Evolutionary conservation across 176 grass and related monocot species (phyloP), one percentile per base, ranked within the genome.

Genomic region (Phragmites australis): DNA sequence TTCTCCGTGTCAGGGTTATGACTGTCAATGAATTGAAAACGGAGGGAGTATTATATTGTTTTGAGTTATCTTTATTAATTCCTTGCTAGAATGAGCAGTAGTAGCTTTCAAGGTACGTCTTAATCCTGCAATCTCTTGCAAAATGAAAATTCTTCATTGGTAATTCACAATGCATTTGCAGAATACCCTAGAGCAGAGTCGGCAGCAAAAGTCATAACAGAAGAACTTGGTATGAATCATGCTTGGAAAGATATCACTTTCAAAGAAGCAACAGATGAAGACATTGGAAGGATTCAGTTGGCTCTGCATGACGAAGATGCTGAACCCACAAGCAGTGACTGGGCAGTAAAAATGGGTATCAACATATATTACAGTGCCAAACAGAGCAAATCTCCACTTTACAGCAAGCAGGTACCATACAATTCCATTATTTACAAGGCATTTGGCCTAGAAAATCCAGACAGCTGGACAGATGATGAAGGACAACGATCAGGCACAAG

Each of bases 291-390:
- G 80, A 99, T 93, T 68, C 79, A 39, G 72, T 64, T 83, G 78
- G 96, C 86, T 76, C 78, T 99, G 52, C 75, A 90, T 65, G 96
- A 99, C 46, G 96, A 99, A 84, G 86, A 95, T 88, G 88, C 87
- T 54, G 88, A 95, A 85, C 96, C 96, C 27, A 81, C 81, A 27
- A 93, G 93, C 79, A 84, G 71, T 86, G 96, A 99, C 46, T 99
- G 96, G 96, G 84, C 96, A 25, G 96, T 99, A 55, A 99, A 95
- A 87, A 88, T 99, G 96, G 96, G 92, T 19, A 99, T 99, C 66
- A 99, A 89, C 85, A 87, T 99, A 61, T 99, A 95, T 81, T 99
- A 99, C 84, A 93, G 88, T 86, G 92, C 96, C 30, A 93, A 80
- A 74, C 96, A 95, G 47, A 99, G 96, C 83, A 99, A 95, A 86